Percentiles rank a stretch among this genome's conserved stretches.
These are phyloP conservation scores for Steccherinum ochraceum DNA, from an alignment of 768 basidiomycete genomes.

Conservation along the genomic window DNA sequence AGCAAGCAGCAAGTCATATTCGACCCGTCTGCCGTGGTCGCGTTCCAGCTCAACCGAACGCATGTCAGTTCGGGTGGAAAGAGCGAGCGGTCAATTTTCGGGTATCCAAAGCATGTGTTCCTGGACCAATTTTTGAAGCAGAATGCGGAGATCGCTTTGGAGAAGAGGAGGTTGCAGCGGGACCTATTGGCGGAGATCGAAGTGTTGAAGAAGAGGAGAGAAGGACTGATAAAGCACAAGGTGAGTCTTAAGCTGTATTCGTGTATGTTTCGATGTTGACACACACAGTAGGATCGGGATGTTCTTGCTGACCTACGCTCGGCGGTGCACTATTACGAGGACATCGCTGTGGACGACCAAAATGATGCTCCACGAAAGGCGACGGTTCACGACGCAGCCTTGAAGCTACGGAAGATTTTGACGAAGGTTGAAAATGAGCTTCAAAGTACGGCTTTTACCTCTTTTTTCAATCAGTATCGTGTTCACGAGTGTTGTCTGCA, in stretches of 20 bases:
- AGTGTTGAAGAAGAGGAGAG: slow-evolving; percentile 37
- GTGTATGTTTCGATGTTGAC: not conserved
- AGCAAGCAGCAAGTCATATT: slow-evolving; percentile 53
- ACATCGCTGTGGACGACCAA: slow-evolving; percentile 45
- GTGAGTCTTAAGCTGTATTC: slow-evolving; percentile 36
- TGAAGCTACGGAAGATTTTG: slow-evolving; percentile 49
- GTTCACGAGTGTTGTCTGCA: slow-evolving; percentile 19
- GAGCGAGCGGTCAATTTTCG: slow-evolving; percentile 33
- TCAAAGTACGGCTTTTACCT: slow-evolving; percentile 39
- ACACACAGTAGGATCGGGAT: slow-evolving; percentile 46
- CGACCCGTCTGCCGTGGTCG: slow-evolving; percentile 55
- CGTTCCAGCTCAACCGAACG: slow-evolving; percentile 42
- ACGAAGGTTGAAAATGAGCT: slow-evolving; percentile 46
- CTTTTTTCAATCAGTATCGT: not conserved
- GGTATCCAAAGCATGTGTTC: slow-evolving; percentile 60
- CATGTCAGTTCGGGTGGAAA: slow-evolving; percentile 15
- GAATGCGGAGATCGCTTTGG: slow-evolving; percentile 40
- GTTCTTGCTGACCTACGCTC: slow-evolving; percentile 55
- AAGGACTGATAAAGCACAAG: slow-evolving; percentile 44
- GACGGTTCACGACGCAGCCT: slow-evolving; percentile 35
- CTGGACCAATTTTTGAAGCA: slow-evolving; percentile 66
- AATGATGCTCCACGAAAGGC: slow-evolving; percentile 38
- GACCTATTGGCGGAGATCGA: slow-evolving; percentile 43
- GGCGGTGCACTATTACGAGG: slow-evolving; percentile 65
- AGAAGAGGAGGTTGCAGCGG: slow-evolving; percentile 28